Base-by-base conservation (phyloP, 345 rosid genomes). In the Brassica rapa region DNA sequence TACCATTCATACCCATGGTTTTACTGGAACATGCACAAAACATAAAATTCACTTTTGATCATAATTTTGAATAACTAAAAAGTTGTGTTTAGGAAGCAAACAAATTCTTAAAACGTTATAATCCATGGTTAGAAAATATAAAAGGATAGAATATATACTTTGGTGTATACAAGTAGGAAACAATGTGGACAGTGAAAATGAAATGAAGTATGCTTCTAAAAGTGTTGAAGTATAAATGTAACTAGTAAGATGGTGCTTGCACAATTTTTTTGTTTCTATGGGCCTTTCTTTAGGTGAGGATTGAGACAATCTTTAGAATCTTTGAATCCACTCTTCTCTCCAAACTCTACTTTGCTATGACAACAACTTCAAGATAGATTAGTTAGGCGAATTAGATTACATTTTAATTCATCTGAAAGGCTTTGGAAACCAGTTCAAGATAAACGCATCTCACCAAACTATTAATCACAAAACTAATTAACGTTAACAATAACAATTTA, bases 401-500 rank as follows among this genome's bases (percentile, higher is more conserved):
- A 68, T 14, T 9, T 35, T 30, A 82, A 79, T 84, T 88, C 82
- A 82, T 84, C 87, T 79, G 73, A 87, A 88, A 80, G 83, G 77
- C 80, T 78, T 75, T 78, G 66, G 79, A 85, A 71, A 80, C 68
- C 66, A 73, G 72, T 83, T 60, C 77, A 87, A 63, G 91, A 87
- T 84, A 86, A 76, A 73, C 71, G 82, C 90, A 80, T 81, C 85
- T 81, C 91, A 90, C 93, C 95, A 86, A 92, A 86, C 83, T 85
- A 66, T n/a, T 43, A 71, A 55, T 70, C 71, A 69, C 65, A 29
- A 74, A 66, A 66, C 70, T 79, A 85, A 73, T 72, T 37, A 91
- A 77, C 49, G 24, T 12, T 23, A 80, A 55, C 37, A 68, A 51
- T 51, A 30, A 60, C 67, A 43, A 56, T 35, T 35, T 35, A 35